Conservation (phyloP, 2,329 filamentous ascomycete species). For the Pochonia chlamydosporia region DNA sequence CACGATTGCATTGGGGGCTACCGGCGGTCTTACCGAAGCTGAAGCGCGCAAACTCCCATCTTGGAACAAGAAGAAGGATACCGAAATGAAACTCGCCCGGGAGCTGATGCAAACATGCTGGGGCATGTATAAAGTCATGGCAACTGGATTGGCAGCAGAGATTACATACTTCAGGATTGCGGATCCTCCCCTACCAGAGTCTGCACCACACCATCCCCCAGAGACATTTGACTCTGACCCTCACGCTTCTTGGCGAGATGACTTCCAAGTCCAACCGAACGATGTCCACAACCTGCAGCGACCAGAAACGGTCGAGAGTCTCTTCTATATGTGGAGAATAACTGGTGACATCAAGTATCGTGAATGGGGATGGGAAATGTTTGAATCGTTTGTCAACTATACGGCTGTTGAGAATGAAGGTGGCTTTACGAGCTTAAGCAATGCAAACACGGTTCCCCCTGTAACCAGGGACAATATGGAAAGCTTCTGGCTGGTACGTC, state of each 20-base stretch:
- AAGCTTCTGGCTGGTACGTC: constrained; percentile 88
- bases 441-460: constrained; percentile 69
- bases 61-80: constrained; percentile 77
- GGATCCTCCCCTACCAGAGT: constrained; percentile 56
- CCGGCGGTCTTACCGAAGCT: constrained; percentile 67
- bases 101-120: constrained; percentile 97
- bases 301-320: constrained; percentile 90
- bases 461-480: constrained; percentile 86
- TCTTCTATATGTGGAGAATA: constrained; percentile 99
- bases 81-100: constrained; percentile 78
- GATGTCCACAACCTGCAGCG: constrained; percentile 91
- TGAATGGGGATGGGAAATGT: constrained; percentile 99
- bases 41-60: constrained; percentile 65
- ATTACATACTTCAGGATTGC: constrained; percentile 86
- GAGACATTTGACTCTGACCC: constrained; percentile 43
- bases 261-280: constrained; percentile 73
- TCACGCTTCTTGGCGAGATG: constrained; percentile 64
- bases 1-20: constrained; percentile 85
- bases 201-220: constrained; percentile 43
- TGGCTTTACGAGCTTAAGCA: constrained; percentile 75
- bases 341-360: constrained; percentile 85
- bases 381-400: constrained; percentile 82
- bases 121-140: constrained; percentile 91
- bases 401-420: constrained; percentile 72
- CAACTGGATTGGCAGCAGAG: constrained; percentile 87